Evolutionary conservation across 2,329 filamentous ascomycete species (phyloP), one percentile per base, ranked within the genome.

Genomic region (Ophiostoma triangulosporum): DNA sequence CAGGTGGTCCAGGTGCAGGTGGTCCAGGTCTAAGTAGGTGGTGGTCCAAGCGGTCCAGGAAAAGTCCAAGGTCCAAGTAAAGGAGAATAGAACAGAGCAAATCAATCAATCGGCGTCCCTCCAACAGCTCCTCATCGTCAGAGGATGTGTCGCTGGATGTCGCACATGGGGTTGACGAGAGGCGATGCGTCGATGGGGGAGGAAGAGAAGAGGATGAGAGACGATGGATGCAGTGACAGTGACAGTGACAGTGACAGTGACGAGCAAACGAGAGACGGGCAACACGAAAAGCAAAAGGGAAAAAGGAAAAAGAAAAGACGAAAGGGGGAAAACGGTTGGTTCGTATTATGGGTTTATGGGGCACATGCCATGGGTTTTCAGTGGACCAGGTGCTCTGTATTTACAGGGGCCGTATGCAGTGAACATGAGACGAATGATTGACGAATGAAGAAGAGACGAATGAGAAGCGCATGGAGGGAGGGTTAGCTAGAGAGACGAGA

Each of bases 131-230:
- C 54, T 55, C 57, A 46, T 52, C 50, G 52, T 52, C 50, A 50
- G 54, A 56, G 54, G 52, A 53, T 55, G 53, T 45, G 48, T 52
- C 51, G 53, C 51, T 36, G 46, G 27, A 50, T 56, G 46, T 50
- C 54, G 35, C 51, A 31, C 56, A 57, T 57, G 43, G 38, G 45
- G 45, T 40, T 50, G 53, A 20, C 17, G 35, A 33, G 17, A 27
- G 38, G 52, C 20, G 51, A 45, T 33, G 38, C 38, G 38, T 43
- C 46, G 31, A 36, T 35, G 55, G 58, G 5, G 56, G 53, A 58
- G 54, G 57, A 50, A 49, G 50, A 54, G 48, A 71, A 56, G 64
- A 63, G 50, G 38, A 15, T 54, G 49, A 31, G 22, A 43, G 46
- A 27, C 22, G 46, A n/a, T n/a, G n/a, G n/a, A n/a, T n/a, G n/a